Evolutionary conservation across 2,329 filamentous ascomycete species (phyloP), one percentile per base, ranked within the genome.

Genomic region (Aspergillus pseudonomiae): DNA sequence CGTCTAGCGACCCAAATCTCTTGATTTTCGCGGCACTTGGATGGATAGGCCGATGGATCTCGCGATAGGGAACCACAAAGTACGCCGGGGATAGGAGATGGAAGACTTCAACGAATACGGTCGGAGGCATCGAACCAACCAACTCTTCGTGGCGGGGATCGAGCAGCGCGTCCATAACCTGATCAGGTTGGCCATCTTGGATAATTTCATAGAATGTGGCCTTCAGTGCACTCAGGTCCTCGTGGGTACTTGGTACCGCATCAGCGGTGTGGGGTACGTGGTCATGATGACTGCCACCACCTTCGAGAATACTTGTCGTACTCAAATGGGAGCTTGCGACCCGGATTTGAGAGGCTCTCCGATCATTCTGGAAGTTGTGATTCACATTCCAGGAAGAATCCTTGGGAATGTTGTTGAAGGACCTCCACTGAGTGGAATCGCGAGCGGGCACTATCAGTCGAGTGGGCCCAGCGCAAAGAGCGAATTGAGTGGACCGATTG

Each of bases 61-160:
- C 71, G 5, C 85, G 77, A 68, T 82, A 80, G 1, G 79, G 78
- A 28, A 78, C 74, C 46, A 86, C 68, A 64, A 85, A 83, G 66
- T 84, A 75, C 28, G 75, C 70, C 0, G 90, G 89, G 62, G 91
- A 87, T 10, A 93, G 75, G 6, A 83, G 81, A 39, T 84, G 83
- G 34, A 94, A 74, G 11, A 91, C 83, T 66, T 90, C 87, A 1
- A 87, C 86, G 70, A 93, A 88, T 0, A 83, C 83, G 1, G 83
- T 79, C 1, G 81, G 74, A 0, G 89, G 82, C 26, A 93, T 73
- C 6, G 68, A 70, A 59, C 72, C 69, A 56, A 79, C 67, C 24
- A 75, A 57, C 12, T 67, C 59, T 21, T 66, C 66, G 65, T 73
- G 77, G 50, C 69, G 68, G 58, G 74, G 72, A 53, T 78, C 69